Evolutionary conservation across 2,329 filamentous ascomycete species (phyloP), one percentile per base, ranked within the genome.

Genomic region (Sporothrix luriei): DNA sequence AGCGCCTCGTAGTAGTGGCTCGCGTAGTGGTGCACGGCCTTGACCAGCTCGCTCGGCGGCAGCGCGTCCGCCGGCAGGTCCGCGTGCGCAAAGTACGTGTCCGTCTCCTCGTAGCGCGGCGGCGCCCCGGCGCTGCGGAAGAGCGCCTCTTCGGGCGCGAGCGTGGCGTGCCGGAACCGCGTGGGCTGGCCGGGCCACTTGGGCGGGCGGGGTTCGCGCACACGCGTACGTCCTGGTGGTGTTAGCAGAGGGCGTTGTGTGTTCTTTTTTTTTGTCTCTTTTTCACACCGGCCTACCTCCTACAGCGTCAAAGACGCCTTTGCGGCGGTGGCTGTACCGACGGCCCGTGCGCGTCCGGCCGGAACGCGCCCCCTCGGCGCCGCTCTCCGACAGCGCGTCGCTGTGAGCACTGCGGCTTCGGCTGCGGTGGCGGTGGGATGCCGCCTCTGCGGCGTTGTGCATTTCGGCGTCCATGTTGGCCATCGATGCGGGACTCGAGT

Each of bases 231-330:
- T 14, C 80, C 80, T 81, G 26, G n/a, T 9, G 5, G 16, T 46
- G n/a, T 33, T 14, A 54, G 40, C 5, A 19, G 1, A 51, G 7
- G 5, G 10, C 4, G 33, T 16, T 11, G 9, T 6, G 7, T 55
- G 6, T 4, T 51, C 19, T 6, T n/a, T 19, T 51, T 2, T 19
- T 9, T 51, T 19, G 13, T 7, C 48, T 66, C 6, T 33, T 33
- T 33, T 33, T 33, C 33, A 33, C 33, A 33, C 6, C 4, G 29
- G 48, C 9, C 4, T 43, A 90, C 90, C 89, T 75, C 90, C 89
- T 68, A 92, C 89, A 19, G 90, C 90, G 79, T 93, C 90, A 78
- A 90, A 93, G 24, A 93, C 79, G 24, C 84, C 91, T 52, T 85
- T 83, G 61, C 77, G 74, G 62, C 79, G 77, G 74, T 51, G 38